Evolutionary conservation across 108 stramenopile genomes (phyloP).

Genomic region (Chaetoceros tenuissimus): DNA sequence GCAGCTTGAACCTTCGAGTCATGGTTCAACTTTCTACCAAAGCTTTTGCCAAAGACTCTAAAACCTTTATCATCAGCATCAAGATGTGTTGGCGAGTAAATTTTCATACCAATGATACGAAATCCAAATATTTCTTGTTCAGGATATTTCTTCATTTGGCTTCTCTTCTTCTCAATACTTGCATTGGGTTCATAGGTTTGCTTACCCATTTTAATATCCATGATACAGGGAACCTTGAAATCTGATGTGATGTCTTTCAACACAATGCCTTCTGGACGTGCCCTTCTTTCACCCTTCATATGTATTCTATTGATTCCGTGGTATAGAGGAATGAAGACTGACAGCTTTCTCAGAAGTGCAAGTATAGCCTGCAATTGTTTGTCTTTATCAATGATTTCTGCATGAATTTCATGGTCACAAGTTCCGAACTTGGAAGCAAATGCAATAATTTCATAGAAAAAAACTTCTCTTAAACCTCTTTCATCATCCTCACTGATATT

Average conservation of each 20-base stretch:
- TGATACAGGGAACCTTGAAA: constrained; percentile 58
- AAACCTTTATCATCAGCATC: constrained; percentile 39
- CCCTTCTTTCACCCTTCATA: constrained; percentile 3
- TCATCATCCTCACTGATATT: constrained; percentile 41
- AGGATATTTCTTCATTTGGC: constrained; percentile 64
- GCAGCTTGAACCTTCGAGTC: constrained; percentile 37
- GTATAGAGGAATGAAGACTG: not conserved
- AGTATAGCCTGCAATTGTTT: not conserved
- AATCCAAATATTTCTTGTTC: constrained; percentile 67
- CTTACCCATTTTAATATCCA: constrained; percentile 83
- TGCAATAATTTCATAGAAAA: constrained; percentile 78
- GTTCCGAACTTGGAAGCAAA: not conserved
- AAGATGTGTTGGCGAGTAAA: constrained; percentile 38
- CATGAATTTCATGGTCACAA: not conserved
- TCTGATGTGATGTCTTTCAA: constrained; percentile 44
- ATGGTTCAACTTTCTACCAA: constrained; percentile 41
- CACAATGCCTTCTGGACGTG: constrained; percentile 39
- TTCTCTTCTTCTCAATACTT: constrained; percentile 41
- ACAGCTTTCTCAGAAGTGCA: not conserved
- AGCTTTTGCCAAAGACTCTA: constrained; percentile 45
- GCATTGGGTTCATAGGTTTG: constrained; percentile 77
- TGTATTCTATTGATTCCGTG: not conserved
- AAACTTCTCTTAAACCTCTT: constrained; percentile 70
- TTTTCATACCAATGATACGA: constrained; percentile 71
- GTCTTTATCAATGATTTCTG: not conserved